Base-by-base conservation (phyloP, 106 monocot genomes). In the Iris macrosiphon region DNA sequence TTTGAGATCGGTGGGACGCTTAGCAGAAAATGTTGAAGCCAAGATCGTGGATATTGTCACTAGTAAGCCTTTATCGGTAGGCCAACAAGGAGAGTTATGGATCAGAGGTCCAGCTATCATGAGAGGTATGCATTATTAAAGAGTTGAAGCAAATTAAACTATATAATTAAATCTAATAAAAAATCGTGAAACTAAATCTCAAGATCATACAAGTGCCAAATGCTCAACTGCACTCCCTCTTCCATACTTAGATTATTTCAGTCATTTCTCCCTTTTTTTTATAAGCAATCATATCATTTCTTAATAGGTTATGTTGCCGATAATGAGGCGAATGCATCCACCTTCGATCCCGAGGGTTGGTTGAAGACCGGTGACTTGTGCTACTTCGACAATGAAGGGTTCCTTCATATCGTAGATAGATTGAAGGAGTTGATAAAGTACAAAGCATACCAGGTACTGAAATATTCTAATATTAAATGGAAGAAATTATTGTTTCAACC, bases 371-470 rank as follows among this genome's bases (percentile, higher is more conserved):
- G 82, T 2, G 82, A 83, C 21, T 22, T 82, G 4, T 82, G 82
- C 48, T 82, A 77, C 58, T 47, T 82, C 10, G 69, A 82, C 25
- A 26, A 57, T 14, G 65, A 77, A 2, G 82, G 82, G 2, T 82
- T 56, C 51, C 50, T 82, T 7, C 70, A 57, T 24, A 54, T 82
- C 9, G 82, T 77, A 0, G 77, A 77, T 52, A 49, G 82, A 14
- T 31, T 82, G 40, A 82, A 82, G 38, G 82, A 82, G 77, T 21
- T 82, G 44, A 82, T 82, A 13, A 82, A 82, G 32, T 82, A 82
- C 65, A 83, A 74, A 33, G 74, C 52, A 20, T 77, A 77, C 46
- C 77, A 77, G 71, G 73, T 83, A 25, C 32, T 20, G n/a, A n/a
- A n/a, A n/a, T n/a, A n/a, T n/a, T n/a, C n/a, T n/a, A n/a, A n/a